Percentiles rank a stretch among this genome's conserved stretches.
phyloP scores from a whole-genome alignment of 768 basidiomycete genomes.

The Pisolithus marmoratus region DNA sequence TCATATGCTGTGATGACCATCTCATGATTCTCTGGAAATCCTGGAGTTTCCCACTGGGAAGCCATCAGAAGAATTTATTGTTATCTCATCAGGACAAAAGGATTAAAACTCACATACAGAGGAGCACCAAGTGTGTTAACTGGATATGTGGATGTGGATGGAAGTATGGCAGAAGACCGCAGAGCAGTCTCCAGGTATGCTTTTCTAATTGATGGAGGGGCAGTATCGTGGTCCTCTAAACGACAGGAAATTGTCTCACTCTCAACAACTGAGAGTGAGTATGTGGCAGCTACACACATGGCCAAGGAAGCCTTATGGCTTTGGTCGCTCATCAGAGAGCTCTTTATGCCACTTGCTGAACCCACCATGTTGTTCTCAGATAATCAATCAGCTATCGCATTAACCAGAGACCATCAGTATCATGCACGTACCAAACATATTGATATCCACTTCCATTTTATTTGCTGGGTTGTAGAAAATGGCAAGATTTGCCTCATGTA shows the following conservation, averaged over 20 bases:
- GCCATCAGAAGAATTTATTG: background rate
- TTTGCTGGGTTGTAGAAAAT: conserved; percentile 21
- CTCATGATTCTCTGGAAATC: background rate
- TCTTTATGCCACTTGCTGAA: background rate
- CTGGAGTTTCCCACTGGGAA: background rate
- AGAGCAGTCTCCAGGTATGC: conserved; percentile 13
- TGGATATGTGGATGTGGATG: conserved; percentile 7
- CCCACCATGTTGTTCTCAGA: conserved; percentile 6
- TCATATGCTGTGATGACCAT: background rate
- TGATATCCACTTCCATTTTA: conserved; percentile 31
- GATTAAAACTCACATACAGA: conserved; percentile 2
- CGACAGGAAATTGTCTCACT: conserved; percentile 31
- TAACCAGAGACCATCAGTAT: conserved; percentile 17
- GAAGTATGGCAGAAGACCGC: conserved; percentile 3
- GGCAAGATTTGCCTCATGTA: conserved; percentile 9
- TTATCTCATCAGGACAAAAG: conserved; percentile 11
- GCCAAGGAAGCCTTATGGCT: conserved; percentile 22
- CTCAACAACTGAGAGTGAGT: conserved; percentile 35
- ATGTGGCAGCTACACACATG: conserved; percentile 18
- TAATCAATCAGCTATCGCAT: too few relatives aligned
- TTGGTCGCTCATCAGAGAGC: conserved; percentile 4
- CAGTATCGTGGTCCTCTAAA: conserved; percentile 30
- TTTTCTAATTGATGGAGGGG: conserved; percentile 10
- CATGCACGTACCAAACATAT: conserved; percentile 34
- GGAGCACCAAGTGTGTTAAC: background rate